Percentiles rank a stretch among this genome's conserved stretches.
Conservation (phyloP, 345 rosid species). For the Crucihimalaya himalaica region DNA sequence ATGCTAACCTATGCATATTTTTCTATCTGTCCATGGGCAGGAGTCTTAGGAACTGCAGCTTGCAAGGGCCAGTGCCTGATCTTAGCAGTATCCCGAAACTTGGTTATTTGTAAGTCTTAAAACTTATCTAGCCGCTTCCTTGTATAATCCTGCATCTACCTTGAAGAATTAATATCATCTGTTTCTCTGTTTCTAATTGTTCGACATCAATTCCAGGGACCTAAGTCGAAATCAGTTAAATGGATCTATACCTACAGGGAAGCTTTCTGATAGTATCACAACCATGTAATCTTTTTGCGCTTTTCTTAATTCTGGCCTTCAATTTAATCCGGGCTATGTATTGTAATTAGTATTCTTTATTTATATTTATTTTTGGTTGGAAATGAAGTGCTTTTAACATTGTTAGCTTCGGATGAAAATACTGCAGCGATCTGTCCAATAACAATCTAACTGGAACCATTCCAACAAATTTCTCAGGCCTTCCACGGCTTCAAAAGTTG, state of each 20-base stretch:
- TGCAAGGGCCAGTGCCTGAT: slow-evolving; percentile 89
- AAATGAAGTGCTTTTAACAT: slow-evolving; percentile 7
- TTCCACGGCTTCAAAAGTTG: slow-evolving; percentile 73
- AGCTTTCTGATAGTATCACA: slow-evolving; percentile 72
- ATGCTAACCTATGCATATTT: slow-evolving; percentile 10
- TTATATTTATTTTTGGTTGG: background rate
- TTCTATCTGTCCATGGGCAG: slow-evolving; percentile 45
- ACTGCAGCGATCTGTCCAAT: slow-evolving; percentile 70
- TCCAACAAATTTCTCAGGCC: slow-evolving; percentile 65
- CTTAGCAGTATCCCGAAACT: slow-evolving; percentile 70
- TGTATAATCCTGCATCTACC: background rate
- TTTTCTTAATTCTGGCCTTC: slow-evolving; percentile 17
- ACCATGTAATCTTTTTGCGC: slow-evolving; percentile 66
- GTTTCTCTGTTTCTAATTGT: slow-evolving; percentile 23
- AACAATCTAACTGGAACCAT: slow-evolving; percentile 71
- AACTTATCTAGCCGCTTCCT: slow-evolving; percentile 12
- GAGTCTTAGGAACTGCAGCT: slow-evolving; percentile 87
- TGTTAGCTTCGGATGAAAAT: slow-evolving; percentile 26
- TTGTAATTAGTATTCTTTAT: background rate
- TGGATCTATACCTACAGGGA: slow-evolving; percentile 67
- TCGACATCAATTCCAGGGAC: slow-evolving; percentile 58
- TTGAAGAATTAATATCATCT: slow-evolving; percentile 5
- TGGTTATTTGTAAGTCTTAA: slow-evolving; percentile 77
- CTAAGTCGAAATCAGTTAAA: slow-evolving; percentile 76
- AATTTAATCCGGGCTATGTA: background rate